Percentiles rank a stretch among this genome's conserved stretches.
Conservation (phyloP, 2,329 filamentous ascomycete species). For the Talaromyces sp. region DNA sequence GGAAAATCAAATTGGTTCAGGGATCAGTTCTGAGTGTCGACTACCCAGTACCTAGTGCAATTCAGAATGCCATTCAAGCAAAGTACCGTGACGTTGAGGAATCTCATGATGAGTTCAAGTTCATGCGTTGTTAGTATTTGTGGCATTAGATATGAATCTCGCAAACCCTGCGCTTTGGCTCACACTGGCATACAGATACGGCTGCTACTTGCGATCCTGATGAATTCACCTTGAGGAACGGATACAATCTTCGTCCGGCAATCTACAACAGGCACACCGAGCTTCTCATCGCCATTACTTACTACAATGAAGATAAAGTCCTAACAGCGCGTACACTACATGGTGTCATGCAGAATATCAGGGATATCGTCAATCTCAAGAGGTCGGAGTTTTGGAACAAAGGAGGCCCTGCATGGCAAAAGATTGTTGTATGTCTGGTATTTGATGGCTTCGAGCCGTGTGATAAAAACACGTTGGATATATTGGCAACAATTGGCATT, state of each 20-base stretch:
- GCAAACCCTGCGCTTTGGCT: background rate
- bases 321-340: conserved; percentile 88
- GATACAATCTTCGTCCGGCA: conserved; percentile 92
- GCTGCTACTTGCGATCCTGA: conserved; percentile 98
- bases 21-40: conserved; percentile 95
- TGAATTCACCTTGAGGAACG: conserved; percentile 97
- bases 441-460: conserved; percentile 98
- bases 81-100: conserved; percentile 94
- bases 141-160: background rate
- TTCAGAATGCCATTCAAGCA: conserved; percentile 91
- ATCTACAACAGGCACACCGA: conserved; percentile 99
- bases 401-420: conserved; percentile 97
- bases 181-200: conserved; percentile 57
- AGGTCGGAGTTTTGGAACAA: conserved; percentile 99
- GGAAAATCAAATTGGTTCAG: conserved; percentile 97
- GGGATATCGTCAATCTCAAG: conserved; percentile 97
- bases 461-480: conserved; percentile 90
- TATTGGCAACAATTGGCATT: conserved; percentile 88
- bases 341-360: conserved; percentile 98
- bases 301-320: conserved; percentile 99
- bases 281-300: conserved; percentile 93
- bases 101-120: conserved; percentile 57
- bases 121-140: conserved; percentile 68
- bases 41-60: conserved; percentile 94
- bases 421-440: conserved; percentile 94